Conservation (phyloP, 2,329 filamentous ascomycete genomes). For the Septoria petroselini region DNA sequence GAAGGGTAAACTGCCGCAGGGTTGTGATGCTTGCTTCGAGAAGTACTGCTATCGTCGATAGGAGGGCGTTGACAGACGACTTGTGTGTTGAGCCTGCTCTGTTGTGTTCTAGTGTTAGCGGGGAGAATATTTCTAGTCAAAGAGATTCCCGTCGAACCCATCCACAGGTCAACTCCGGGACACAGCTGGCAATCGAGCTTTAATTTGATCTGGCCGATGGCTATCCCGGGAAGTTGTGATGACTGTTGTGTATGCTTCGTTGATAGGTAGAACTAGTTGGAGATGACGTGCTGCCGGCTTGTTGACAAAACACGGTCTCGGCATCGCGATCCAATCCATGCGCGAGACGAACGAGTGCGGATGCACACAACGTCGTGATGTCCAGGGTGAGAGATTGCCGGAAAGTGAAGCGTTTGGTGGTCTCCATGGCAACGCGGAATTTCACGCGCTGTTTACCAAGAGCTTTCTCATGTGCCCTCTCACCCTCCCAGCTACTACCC, state of each 20-base stretch:
- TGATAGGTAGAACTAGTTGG: slow-evolving; percentile 2
- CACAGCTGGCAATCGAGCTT: too few relatives aligned
- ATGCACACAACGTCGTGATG: neutral
- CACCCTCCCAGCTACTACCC: slow-evolving; percentile 1
- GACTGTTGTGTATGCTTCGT: neutral
- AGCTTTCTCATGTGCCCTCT: neutral
- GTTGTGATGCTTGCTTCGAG: slow-evolving; percentile 42
- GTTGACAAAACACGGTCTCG: neutral
- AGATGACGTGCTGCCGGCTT: neutral
- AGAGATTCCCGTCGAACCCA: too few relatives aligned
- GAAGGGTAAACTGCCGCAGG: slow-evolving; percentile 31
- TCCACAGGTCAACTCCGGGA: too few relatives aligned
- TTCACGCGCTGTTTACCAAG: too few relatives aligned
- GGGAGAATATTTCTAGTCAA: too few relatives aligned
- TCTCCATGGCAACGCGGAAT: neutral
- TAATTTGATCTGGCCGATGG: neutral
- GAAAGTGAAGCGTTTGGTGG: neutral
- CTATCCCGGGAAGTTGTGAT: neutral
- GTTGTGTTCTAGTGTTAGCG: too few relatives aligned
- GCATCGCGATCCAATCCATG: neutral
- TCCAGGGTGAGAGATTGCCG: neutral
- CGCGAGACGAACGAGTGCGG: neutral
- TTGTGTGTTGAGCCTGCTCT: too few relatives aligned
- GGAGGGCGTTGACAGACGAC: neutral
- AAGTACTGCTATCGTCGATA: slow-evolving; percentile 40